A percentile compares a stretch with the other conserved stretches of the same genome.
Conservation (phyloP, 2,329 filamentous ascomycete genomes). For the Claviceps maximensis region DNA sequence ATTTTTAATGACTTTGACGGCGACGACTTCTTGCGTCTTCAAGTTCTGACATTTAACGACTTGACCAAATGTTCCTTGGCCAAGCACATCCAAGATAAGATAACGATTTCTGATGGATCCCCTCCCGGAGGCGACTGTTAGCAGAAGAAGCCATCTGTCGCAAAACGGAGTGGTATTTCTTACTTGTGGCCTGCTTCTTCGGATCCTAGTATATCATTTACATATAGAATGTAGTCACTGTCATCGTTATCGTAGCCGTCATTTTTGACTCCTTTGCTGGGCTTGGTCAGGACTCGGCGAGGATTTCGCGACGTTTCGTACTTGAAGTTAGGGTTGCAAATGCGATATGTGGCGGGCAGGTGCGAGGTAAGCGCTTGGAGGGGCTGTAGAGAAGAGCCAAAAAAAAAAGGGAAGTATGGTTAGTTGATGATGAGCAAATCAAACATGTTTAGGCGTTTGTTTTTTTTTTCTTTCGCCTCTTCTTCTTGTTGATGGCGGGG, state of each 20-base stretch:
- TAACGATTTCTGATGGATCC: constrained; percentile 62
- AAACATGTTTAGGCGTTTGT: background rate
- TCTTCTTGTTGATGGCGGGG: background rate
- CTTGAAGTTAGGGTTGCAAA: constrained; percentile 96
- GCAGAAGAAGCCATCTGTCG: background rate
- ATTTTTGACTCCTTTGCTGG: constrained; percentile 96
- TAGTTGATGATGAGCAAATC: background rate
- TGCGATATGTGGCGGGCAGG: constrained; percentile 87
- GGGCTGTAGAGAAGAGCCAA: constrained; percentile 41
- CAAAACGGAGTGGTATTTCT: constrained; percentile 15
- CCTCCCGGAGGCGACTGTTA: background rate
- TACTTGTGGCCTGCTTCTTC: constrained; percentile 97
- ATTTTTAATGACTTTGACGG: constrained; percentile 98
- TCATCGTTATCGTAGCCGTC: constrained; percentile 99
- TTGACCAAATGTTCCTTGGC: constrained; percentile 95
- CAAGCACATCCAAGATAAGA: constrained; percentile 89
- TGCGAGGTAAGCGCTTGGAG: constrained; percentile 91
- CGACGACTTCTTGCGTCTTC: constrained; percentile 96
- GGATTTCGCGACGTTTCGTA: constrained; percentile 97
- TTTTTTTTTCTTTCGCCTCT: background rate
- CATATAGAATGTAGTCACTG: constrained; percentile 97
- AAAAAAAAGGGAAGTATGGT: background rate
- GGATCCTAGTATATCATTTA: constrained; percentile 95
- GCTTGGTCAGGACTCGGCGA: constrained; percentile 88
- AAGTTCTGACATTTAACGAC: constrained; percentile 98